These are phyloP conservation scores for Aegilops tauschii DNA, from an alignment of 176 grass and related monocot genomes.

Conservation along the genomic window DNA sequence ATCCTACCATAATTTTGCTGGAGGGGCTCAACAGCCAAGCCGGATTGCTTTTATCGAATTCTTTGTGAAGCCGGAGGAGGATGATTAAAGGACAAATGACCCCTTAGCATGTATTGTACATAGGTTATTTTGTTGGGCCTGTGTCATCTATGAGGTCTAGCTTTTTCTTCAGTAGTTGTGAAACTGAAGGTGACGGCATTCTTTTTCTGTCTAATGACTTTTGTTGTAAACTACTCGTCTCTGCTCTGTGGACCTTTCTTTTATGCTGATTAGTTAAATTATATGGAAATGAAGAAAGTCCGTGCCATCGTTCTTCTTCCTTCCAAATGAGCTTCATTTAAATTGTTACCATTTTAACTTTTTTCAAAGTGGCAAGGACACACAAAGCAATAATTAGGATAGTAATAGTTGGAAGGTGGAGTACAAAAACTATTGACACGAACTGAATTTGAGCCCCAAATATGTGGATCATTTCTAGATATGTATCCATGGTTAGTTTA, in stretches of 20 bases:
- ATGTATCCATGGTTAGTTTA: neutral
- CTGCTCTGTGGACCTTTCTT: neutral
- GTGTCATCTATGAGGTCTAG: neutral
- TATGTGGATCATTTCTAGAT: neutral
- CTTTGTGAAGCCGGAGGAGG: neutral
- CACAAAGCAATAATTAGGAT: neutral
- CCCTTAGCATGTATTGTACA: slow-evolving; percentile 35
- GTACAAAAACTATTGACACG: neutral
- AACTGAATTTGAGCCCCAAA: neutral
- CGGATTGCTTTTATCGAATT: too few species aligned
- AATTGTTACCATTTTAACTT: neutral
- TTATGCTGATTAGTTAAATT: too few species aligned
- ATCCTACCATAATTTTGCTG: too few species aligned
- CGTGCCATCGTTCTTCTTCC: too few species aligned
- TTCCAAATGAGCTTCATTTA: neutral
- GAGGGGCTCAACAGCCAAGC: too few species aligned
- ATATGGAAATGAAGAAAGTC: too few species aligned
- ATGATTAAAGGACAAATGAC: slow-evolving; percentile 35
- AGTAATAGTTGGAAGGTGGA: neutral
- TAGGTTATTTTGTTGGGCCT: neutral
- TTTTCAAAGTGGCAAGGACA: neutral
- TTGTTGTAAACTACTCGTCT: neutral
- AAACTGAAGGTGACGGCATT: slow-evolving; percentile 7
- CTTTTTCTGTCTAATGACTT: neutral
- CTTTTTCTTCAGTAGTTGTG: neutral